A percentile compares a stretch with the other conserved stretches of the same genome.
These are phyloP conservation scores for Tulasnella sp. DNA, from an alignment of 768 basidiomycete genomes.

Conservation along the genomic window DNA sequence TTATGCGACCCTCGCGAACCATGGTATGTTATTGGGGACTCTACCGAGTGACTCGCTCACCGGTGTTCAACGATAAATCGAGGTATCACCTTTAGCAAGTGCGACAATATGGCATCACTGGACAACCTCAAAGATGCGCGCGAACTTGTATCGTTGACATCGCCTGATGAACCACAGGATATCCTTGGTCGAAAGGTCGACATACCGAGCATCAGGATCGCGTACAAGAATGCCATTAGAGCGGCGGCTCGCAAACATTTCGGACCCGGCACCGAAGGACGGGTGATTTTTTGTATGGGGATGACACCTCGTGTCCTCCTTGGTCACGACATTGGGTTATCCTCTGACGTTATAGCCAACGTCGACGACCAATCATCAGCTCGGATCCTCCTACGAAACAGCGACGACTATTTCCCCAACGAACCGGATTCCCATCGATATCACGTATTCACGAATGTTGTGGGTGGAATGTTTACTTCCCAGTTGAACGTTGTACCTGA, in stretches of 20 bases:
- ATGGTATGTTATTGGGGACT: not conserved
- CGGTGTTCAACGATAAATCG: not conserved
- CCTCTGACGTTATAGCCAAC: not conserved
- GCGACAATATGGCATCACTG: slow-evolving; percentile 17
- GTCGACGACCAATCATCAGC: not conserved
- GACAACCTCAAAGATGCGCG: slow-evolving; percentile 13
- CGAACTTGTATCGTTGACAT: not conserved
- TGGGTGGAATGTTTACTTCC: slow-evolving; percentile 17
- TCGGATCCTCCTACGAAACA: slow-evolving; percentile 11
- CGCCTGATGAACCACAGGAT: not conserved
- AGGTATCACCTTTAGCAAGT: slow-evolving; percentile 15
- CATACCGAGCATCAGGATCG: slow-evolving; percentile 1
- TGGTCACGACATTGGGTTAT: slow-evolving; percentile 12
- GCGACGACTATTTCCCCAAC: slow-evolving; percentile 14
- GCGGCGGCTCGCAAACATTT: slow-evolving; percentile 16
- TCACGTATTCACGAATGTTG: slow-evolving; percentile 15
- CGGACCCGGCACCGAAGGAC: slow-evolving; percentile 10
- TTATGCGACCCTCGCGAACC: slow-evolving; percentile 1
- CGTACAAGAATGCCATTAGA: slow-evolving; percentile 15
- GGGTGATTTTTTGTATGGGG: slow-evolving; percentile 18
- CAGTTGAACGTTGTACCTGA: slow-evolving; percentile 18
- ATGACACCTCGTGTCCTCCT: slow-evolving; percentile 15
- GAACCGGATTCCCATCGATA: slow-evolving; percentile 16
- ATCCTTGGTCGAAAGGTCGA: slow-evolving; percentile 4
- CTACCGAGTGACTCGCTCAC: not conserved